Evolutionary conservation across 2,329 filamentous ascomycete genomes (phyloP), one percentile per base, ranked within the genome.

Genomic region (Myriangium duriaei): DNA sequence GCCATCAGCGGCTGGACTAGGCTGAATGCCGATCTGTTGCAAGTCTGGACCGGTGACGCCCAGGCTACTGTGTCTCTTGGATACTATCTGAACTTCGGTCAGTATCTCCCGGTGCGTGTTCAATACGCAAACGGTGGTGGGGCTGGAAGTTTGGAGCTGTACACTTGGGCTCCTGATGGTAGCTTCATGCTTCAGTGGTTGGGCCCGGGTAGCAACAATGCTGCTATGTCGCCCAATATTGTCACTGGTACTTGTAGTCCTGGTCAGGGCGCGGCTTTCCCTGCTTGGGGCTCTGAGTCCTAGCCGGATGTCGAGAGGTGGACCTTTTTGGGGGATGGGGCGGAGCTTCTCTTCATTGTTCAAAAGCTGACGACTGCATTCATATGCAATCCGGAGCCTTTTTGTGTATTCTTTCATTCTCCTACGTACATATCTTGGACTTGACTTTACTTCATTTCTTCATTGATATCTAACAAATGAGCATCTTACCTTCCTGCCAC

Each of bases 121-220:
- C 34, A 40, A 19, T 45, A 35, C 19, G 43, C 14, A 1, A 45
- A 45, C 32, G 41, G 43, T 31, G 40, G 43, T 16, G 37, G 41
- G 26, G 16, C 24, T 10, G 43, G 43, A 14, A 40, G 42, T 30
- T 39, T 47, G 24, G 30, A 40, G 19, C 42, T 40, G 28, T 36
- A 34, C 29, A 33, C 40, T 32, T 41, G 37, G 14, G 37, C 21
- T 21, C 39, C 39, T 3, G 31, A 42, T n/a, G 36, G 37, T n/a
- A 33, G 19, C 11, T 30, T 18, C 14, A 18, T 45, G 4, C 26
- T 41, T 10, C 29, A 39, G 10, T 34, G 35, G 9, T 13, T 18
- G 5, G 12, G n/a, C 2, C n/a, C n/a, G n/a, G n/a, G n/a, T n/a
- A 3, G 13, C 15, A 41, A 41, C 30, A 32, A 35, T 15, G 39